Evolutionary conservation across 2,329 filamentous ascomycete species (phyloP).

Genomic region (Penicillium sp.): DNA sequence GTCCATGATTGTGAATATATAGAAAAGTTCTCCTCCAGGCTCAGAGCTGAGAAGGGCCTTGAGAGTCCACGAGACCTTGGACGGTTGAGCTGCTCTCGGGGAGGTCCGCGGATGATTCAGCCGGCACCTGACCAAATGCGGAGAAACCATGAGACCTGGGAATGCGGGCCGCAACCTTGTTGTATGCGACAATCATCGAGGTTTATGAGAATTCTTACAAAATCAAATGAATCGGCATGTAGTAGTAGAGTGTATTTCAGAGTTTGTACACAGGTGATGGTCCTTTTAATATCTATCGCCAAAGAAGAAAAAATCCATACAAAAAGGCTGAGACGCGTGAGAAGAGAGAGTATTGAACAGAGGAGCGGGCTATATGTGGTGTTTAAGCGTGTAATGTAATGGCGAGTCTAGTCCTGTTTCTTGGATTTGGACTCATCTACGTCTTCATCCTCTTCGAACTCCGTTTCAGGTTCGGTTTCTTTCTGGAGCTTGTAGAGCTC

Average conservation of each 20-base stretch:
- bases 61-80: background rate
- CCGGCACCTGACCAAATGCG: slow-evolving; percentile 5
- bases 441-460: slow-evolving; percentile 34
- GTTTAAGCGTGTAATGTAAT: background rate
- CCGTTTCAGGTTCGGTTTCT: slow-evolving; percentile 41
- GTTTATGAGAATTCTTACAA: too few relatives aligned
- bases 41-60: background rate
- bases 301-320: slow-evolving; percentile 11
- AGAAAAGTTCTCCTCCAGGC: background rate
- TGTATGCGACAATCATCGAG: too few relatives aligned
- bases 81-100: background rate
- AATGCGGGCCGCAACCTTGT: background rate
- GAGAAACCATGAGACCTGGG: background rate
- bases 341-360: slow-evolving; percentile 12
- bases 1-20: slow-evolving; percentile 32
- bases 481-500: slow-evolving; percentile 55
- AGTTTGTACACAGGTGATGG: slow-evolving; percentile 22
- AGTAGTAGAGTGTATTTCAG: slow-evolving; percentile 3
- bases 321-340: slow-evolving; percentile 10
- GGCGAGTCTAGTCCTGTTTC: slow-evolving; percentile 23
- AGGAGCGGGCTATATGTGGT: slow-evolving; percentile 5
- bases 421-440: slow-evolving; percentile 22
- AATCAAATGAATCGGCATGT: background rate
- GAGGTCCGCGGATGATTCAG: slow-evolving; percentile 17
- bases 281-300: slow-evolving; percentile 21